Conservation (phyloP, 2,329 filamentous ascomycete species). For the Myriosclerotinia scirpicola region DNA sequence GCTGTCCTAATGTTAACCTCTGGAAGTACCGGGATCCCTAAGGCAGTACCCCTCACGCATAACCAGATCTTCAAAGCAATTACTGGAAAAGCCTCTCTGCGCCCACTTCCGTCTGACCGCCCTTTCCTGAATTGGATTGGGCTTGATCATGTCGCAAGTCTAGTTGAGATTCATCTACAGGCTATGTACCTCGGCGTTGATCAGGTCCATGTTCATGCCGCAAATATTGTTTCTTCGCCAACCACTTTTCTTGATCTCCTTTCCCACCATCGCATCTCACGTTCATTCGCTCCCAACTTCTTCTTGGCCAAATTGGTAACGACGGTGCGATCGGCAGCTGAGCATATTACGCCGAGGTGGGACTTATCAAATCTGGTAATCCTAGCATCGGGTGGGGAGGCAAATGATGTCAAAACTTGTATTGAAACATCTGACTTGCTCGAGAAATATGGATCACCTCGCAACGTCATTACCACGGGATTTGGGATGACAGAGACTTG, state of each 20-base stretch:
- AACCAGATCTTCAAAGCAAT: constrained; percentile 46
- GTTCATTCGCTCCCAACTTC: constrained; percentile 50
- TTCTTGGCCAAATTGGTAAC: constrained; percentile 39
- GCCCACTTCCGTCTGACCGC: constrained; percentile 38
- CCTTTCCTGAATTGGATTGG: constrained; percentile 45
- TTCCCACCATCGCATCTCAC: constrained; percentile 45
- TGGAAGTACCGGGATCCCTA: constrained; percentile 52
- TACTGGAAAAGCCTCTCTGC: constrained; percentile 43
- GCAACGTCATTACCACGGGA: constrained; percentile 44
- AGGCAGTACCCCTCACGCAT: constrained; percentile 49
- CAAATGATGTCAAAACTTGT: constrained; percentile 44
- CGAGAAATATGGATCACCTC: constrained; percentile 38
- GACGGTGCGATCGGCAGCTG: background rate
- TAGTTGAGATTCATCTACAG: constrained; percentile 53
- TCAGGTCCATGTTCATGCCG: constrained; percentile 49
- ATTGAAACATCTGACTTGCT: constrained; percentile 39
- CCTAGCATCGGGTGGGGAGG: constrained; percentile 49
- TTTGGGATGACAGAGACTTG: constrained; percentile 57
- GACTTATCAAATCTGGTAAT: constrained; percentile 40
- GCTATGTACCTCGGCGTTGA: constrained; percentile 45
- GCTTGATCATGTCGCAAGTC: constrained; percentile 54
- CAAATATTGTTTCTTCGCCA: constrained; percentile 46
- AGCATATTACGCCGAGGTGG: background rate
- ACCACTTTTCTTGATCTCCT: constrained; percentile 44
- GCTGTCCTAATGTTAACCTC: constrained; percentile 53